These are phyloP conservation scores for Fusarium xylarioides DNA, from an alignment of 2,329 filamentous ascomycete genomes.

Conservation along the genomic window DNA sequence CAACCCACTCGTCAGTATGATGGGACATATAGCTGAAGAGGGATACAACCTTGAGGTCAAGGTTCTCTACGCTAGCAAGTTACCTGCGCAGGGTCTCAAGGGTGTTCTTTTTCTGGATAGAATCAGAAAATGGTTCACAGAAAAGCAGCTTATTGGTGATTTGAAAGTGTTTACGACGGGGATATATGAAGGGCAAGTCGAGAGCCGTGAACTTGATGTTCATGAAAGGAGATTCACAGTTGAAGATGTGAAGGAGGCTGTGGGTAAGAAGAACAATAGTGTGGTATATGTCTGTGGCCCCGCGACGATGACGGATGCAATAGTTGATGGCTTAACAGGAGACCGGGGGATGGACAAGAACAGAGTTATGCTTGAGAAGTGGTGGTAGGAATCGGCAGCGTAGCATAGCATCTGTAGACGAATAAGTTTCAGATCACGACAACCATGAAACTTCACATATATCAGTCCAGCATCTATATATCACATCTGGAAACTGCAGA, in stretches of 20 bases:
- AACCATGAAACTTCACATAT: background rate
- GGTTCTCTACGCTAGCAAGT: constrained; percentile 70
- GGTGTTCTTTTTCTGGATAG: constrained; percentile 63
- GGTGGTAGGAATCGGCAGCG: constrained; percentile 60
- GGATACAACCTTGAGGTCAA: constrained; percentile 54
- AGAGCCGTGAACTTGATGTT: constrained; percentile 28
- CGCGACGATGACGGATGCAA: constrained; percentile 73
- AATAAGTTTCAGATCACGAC: background rate
- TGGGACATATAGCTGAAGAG: constrained; percentile 64
- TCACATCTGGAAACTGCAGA: background rate
- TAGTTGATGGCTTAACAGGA: constrained; percentile 59
- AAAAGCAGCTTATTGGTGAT: constrained; percentile 46
- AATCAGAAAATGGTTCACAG: constrained; percentile 53
- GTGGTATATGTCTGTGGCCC: constrained; percentile 75
- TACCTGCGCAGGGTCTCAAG: constrained; percentile 41
- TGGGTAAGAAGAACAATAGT: constrained; percentile 47
- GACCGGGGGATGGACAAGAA: constrained; percentile 52
- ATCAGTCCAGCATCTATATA: background rate
- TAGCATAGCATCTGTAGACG: background rate
- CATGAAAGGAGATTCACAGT: constrained; percentile 53
- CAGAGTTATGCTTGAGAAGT: constrained; percentile 68
- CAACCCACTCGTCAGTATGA: constrained; percentile 81
- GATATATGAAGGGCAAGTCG: background rate
- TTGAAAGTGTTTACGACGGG: constrained; percentile 60
- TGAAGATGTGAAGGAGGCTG: constrained; percentile 53